Evolutionary conservation across 2,329 filamentous ascomycete genomes (phyloP), one percentile per base, ranked within the genome.

Genomic region (Talaromyces sp.): DNA sequence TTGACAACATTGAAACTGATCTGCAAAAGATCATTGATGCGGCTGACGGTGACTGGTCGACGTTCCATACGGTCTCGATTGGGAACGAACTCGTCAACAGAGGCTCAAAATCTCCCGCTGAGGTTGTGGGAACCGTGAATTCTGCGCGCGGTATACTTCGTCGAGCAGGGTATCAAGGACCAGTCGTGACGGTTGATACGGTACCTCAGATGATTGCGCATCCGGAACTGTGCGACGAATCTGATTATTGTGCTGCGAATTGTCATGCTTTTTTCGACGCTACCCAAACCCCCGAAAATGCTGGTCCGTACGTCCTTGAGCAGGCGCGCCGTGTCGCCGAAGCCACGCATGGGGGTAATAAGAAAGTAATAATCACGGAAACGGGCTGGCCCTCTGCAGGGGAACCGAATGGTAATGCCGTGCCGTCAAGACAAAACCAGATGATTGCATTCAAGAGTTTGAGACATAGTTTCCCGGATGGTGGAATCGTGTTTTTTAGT

Each of bases 251-350:
- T 67, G 88, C 89, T 15, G 83, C 88, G 69, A 96, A 96, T 74
- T 84, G 85, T 63, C 91, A 96, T 72, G 83, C 90, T 11, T 96
- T 91, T 81, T 96, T 94, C 72, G 88, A 95, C 65, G 73, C 78
- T 3, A 83, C 81, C 48, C 81, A 82, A 25, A 70, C 73, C 1
- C 82, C 89, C 1, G 73, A 76, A 0, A 73, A 83, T 33, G 85
- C 90, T 2, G 91, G 91, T 3, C 64, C 70, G 0, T 96, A 90
- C 72, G 82, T 91, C 39, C 71, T 78, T 39, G 76, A 78, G 25
- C 84, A 86, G 62, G 80, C 77, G 6, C 67, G 76, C 28, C 70
- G 65, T 6, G 75, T 86, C 59, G 75, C 75, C 17, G 64, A 71
- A 6, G 65, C 67, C 2, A 77, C 75, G 28, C 37, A 21, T 17